phyloP scores from a whole-genome alignment of 192 early-diverging fungal genomes.

The Backusella liffmaniae region DNA sequence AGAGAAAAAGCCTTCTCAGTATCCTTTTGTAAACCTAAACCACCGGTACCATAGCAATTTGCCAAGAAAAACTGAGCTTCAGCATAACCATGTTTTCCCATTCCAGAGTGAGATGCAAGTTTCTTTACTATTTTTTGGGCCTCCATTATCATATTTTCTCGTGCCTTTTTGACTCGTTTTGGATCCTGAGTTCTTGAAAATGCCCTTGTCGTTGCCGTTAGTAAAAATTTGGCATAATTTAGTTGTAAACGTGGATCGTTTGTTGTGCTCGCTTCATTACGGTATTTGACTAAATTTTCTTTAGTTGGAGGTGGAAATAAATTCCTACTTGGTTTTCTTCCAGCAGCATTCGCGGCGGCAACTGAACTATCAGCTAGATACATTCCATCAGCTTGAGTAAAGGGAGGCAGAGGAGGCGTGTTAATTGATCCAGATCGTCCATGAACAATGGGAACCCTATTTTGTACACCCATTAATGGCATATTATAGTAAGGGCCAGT shows the following conservation, averaged over 20 bases:
- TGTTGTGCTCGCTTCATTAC: constrained; percentile 48
- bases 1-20: constrained; percentile 87
- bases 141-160: constrained; percentile 74
- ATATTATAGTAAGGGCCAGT: not conserved
- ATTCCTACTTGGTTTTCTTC: not conserved
- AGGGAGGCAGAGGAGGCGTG: not conserved
- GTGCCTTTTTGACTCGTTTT: constrained; percentile 65
- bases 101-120: constrained; percentile 67
- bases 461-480: not conserved
- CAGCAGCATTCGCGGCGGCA: constrained; percentile 17
- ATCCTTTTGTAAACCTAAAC: constrained; percentile 75
- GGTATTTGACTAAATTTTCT: constrained; percentile 38
- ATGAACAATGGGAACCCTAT: not conserved
- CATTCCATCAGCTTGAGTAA: not conserved
- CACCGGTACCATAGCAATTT: constrained; percentile 85
- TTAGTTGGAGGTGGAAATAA: constrained; percentile 38
- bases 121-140: constrained; percentile 90
- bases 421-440: not conserved
- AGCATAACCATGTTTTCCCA: constrained; percentile 73
- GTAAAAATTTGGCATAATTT: constrained; percentile 88
- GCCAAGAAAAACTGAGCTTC: constrained; percentile 95
- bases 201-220: constrained; percentile 68
- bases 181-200: constrained; percentile 59
- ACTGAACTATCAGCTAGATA: constrained; percentile 30
- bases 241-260: constrained; percentile 77